These are phyloP conservation scores for Dactylellina haptotyla DNA, from an alignment of 2,329 filamentous ascomycete genomes.

Conservation along the genomic window DNA sequence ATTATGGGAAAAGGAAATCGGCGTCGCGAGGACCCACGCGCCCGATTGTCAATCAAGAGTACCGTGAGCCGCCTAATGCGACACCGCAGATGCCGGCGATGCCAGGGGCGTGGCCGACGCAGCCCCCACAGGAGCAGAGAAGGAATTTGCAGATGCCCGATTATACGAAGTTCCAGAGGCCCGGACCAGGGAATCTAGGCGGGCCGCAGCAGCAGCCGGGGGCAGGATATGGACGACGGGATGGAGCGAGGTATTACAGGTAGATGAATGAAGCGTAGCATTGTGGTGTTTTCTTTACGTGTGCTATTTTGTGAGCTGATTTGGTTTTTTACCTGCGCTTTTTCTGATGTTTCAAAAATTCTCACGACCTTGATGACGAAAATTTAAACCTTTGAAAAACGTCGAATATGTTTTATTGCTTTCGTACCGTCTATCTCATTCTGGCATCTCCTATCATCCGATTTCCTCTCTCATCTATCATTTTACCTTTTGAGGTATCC, in stretches of 20 bases:
- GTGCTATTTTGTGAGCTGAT: no score
- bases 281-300: no score
- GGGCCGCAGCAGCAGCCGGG: constrained; percentile 21
- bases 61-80: constrained; percentile 18
- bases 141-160: constrained; percentile 30
- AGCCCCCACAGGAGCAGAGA: constrained; percentile 22
- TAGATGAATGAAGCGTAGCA: constrained; percentile 7
- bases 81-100: constrained; percentile 48
- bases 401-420: no score
- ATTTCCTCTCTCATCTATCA: no score
- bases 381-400: background rate
- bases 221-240: constrained; percentile 15
- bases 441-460: no score
- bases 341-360: background rate
- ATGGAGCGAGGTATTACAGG: constrained; percentile 25
- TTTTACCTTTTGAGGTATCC: no score
- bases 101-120: constrained; percentile 47
- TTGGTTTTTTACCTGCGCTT: background rate
- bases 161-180: constrained; percentile 28
- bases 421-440: no score
- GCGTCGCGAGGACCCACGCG: background rate
- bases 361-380: background rate
- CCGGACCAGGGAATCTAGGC: constrained; percentile 15
- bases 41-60: constrained; percentile 42
- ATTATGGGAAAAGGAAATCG: constrained; percentile 28